These are phyloP conservation scores for Monilinia laxa DNA, from an alignment of 2,329 filamentous ascomycete genomes.

Conservation along the genomic window DNA sequence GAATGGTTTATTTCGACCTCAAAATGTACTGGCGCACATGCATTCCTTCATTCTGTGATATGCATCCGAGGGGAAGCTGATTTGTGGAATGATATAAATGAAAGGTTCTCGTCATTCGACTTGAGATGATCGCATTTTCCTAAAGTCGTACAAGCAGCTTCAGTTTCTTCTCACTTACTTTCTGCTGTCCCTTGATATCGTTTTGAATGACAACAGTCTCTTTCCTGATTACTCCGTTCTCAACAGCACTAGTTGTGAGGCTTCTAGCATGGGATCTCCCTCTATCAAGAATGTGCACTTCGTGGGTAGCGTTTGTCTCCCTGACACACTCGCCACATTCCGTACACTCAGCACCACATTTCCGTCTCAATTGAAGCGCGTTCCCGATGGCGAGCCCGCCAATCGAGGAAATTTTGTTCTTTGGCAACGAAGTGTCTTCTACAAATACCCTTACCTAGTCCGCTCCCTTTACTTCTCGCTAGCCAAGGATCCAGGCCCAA, in stretches of 20 bases:
- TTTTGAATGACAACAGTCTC: not conserved
- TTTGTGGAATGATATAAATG: not conserved
- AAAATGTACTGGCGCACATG: not conserved
- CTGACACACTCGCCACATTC: slow-evolving; percentile 41
- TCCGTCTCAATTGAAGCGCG: slow-evolving; percentile 40
- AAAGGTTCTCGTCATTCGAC: not conserved
- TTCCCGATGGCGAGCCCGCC: slow-evolving; percentile 47
- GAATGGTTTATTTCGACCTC: not conserved
- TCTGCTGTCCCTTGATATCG: not conserved
- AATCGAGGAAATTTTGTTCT: slow-evolving; percentile 40
- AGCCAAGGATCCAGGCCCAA: slow-evolving; percentile 11
- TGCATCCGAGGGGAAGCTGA: not conserved
- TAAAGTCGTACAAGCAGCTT: not conserved
- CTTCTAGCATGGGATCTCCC: not conserved
- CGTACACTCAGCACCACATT: slow-evolving; percentile 37
- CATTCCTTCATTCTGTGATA: not conserved
- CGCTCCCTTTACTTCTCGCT: slow-evolving; percentile 21
- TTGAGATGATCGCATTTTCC: not conserved
- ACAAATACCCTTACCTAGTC: slow-evolving; percentile 24
- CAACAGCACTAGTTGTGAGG: not conserved
- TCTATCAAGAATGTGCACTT: slow-evolving; percentile 31
- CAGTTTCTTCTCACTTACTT: not conserved
- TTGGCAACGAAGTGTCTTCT: slow-evolving; percentile 42
- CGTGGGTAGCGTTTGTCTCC: slow-evolving; percentile 43
- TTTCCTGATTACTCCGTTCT: not conserved